Evolutionary conservation across 768 basidiomycete genomes (phyloP), one percentile per base, ranked within the genome.

Genomic region (Lentinula guzmanii): DNA sequence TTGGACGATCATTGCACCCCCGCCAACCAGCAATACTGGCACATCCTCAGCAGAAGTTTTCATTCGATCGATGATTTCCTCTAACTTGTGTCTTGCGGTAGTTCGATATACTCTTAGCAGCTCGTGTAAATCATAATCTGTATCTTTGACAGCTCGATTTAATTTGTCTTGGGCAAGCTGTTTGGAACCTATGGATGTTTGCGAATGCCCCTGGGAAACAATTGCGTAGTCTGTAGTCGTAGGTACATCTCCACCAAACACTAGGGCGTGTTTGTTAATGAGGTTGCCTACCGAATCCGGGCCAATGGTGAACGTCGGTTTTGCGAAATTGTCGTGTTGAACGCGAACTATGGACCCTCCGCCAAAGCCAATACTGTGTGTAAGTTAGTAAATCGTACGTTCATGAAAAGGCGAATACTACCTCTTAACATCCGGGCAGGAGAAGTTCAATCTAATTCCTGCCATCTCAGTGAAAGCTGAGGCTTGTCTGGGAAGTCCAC

Each of bases 171-270:
- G 24, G 41, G 45, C 54, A 31, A 59, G 35, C 34, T 46, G 34
- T 18, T 9, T 33, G 37, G 21, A 2, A 11, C 54, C 46, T 31
- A 55, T 48, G 24, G 37, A 42, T 9, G 46, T 24, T 10, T 21
- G 33, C 3, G 31, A 16, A 24, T 43, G 21, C 18, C 18, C n/a
- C 8, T 68, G 68, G 8, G 53, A 16, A 21, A 82, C 81, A 2
- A 84, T 82, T 46, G 78, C 75, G 33, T 83, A 71, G 64, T 86
- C 85, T 0, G 85, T 85, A 1, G 84, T 72, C 24, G 85, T 86
- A 48, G 82, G 71, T 0, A 74, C 73, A 9, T 71, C 62, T 9
- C 84, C 84, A 4, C 81, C 79, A 62, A 86, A 86, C 3, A 82
- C 72, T 11, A 72, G 70, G 5, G 79, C 81, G 58, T 70, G 72